Conservation (phyloP, 2,329 filamentous ascomycete genomes). For the Nigrospora osmanthi region DNA sequence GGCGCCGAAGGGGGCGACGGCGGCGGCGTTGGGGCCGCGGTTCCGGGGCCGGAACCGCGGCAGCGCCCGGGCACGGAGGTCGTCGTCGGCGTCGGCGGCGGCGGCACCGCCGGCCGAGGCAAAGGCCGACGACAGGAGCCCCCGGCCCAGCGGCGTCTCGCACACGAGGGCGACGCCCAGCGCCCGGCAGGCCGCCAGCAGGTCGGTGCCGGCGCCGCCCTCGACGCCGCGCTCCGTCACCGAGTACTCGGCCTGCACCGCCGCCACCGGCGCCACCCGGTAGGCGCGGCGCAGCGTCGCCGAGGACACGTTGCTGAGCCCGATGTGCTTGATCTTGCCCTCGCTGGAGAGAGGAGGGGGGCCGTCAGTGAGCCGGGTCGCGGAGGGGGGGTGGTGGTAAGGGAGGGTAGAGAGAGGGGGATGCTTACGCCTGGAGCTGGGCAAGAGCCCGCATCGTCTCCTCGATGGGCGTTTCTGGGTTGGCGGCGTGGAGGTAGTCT, state of each 20-base stretch:
- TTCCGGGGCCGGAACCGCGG: constrained; percentile 40
- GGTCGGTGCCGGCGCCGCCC: constrained; percentile 30
- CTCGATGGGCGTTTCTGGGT: constrained; percentile 36
- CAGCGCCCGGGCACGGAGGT: constrained; percentile 18
- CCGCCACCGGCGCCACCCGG: constrained; percentile 37
- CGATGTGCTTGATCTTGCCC: constrained; percentile 50
- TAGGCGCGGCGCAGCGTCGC: constrained; percentile 37
- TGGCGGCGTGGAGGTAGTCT: constrained; percentile 42
- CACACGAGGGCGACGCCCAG: constrained; percentile 49
- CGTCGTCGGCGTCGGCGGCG: constrained; percentile 16
- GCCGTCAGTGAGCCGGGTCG: too few species aligned
- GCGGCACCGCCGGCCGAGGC: constrained; percentile 4
- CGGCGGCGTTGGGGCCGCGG: constrained; percentile 36
- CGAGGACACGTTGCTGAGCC: constrained; percentile 33
- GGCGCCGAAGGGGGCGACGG: constrained; percentile 12
- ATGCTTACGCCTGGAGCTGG: constrained; percentile 29
- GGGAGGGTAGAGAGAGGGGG: too few species aligned
- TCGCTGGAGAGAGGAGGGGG: constrained; percentile 17
- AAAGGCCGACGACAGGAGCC: constrained; percentile 40
- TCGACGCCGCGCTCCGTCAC: constrained; percentile 53
- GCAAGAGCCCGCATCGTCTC: constrained; percentile 44
- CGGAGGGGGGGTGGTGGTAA: too few species aligned
- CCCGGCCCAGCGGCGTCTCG: constrained; percentile 52
- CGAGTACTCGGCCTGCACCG: constrained; percentile 46
- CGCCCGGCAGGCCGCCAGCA: constrained; percentile 47